These are phyloP conservation scores for Volvariella surrecta DNA, from an alignment of 1,284 basidiomycete genomes.

Conservation along the genomic window DNA sequence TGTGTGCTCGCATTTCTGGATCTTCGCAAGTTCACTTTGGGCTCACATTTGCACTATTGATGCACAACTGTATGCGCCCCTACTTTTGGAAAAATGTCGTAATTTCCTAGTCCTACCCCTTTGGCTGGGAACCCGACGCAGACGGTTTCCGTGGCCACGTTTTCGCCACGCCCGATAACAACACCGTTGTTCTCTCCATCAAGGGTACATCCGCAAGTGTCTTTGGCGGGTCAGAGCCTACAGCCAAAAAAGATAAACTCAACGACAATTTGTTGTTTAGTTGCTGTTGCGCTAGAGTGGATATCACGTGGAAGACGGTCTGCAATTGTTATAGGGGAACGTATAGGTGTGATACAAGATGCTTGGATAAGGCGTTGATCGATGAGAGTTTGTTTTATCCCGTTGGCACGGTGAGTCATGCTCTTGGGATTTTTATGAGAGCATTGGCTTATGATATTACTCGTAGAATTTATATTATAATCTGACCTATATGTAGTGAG, in stretches of 20 bases:
- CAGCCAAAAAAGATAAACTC: slow-evolving; percentile 84
- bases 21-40: slow-evolving; percentile 5
- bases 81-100: not conserved
- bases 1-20: slow-evolving; percentile 22
- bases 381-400: slow-evolving; percentile 89
- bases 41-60: not conserved
- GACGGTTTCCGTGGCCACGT: slow-evolving; percentile 92
- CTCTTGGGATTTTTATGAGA: not conserved
- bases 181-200: slow-evolving; percentile 83
- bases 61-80: not conserved
- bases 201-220: slow-evolving; percentile 88
- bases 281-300: slow-evolving; percentile 93
- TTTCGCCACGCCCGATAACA: slow-evolving; percentile 77
- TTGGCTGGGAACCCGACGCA: slow-evolving; percentile 87
- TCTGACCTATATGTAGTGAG: slow-evolving; percentile 80
- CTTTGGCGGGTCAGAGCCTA: slow-evolving; percentile 79
- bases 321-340: slow-evolving; percentile 86
- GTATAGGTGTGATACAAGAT: slow-evolving; percentile 79
- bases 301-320: slow-evolving; percentile 93
- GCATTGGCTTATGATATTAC: not conserved
- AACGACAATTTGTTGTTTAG: slow-evolving; percentile 98
- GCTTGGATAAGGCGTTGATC: slow-evolving; percentile 72
- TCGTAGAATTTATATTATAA: slow-evolving; percentile 89
- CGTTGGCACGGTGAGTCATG: slow-evolving; percentile 58
- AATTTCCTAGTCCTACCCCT: slow-evolving; percentile 56